Evolutionary conservation across 2,329 filamentous ascomycete genomes (phyloP).

Genomic region (Pestalotiopsis sp.): DNA sequence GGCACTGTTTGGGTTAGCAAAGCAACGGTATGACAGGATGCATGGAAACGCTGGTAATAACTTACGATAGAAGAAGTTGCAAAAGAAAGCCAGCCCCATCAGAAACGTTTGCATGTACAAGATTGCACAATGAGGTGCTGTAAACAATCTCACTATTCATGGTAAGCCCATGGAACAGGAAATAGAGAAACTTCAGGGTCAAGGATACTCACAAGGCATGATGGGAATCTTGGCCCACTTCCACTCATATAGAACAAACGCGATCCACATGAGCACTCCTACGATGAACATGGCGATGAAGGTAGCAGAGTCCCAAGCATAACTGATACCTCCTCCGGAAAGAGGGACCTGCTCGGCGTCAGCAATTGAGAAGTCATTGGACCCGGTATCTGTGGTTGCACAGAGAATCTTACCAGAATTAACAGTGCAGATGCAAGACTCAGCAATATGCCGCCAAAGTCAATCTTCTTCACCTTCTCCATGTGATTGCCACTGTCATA

Average conservation of each 20-base stretch:
- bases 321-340: conserved; percentile 21
- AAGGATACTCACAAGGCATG: conserved; percentile 15
- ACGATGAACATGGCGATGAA: conserved; percentile 20
- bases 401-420: conserved; percentile 18
- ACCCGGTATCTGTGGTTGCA: background rate
- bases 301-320: conserved; percentile 21
- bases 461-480: conserved; percentile 24
- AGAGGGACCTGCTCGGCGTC: conserved; percentile 23
- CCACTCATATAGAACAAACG: conserved; percentile 22
- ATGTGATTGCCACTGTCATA: conserved; percentile 14
- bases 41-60: no score
- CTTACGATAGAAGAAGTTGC: conserved; percentile 5
- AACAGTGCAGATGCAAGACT: conserved; percentile 9
- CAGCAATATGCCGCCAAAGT: conserved; percentile 20
- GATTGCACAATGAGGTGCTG: background rate
- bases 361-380: background rate
- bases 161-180: conserved; percentile 54
- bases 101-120: background rate
- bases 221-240: conserved; percentile 22
- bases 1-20: background rate
- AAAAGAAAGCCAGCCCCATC: background rate
- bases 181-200: conserved; percentile 21
- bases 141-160: conserved; percentile 40
- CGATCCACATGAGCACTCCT: conserved; percentile 16
- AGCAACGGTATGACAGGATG: background rate